Base-by-base conservation (phyloP, 2,329 filamentous ascomycete species). In the Colletotrichum melonis region DNA sequence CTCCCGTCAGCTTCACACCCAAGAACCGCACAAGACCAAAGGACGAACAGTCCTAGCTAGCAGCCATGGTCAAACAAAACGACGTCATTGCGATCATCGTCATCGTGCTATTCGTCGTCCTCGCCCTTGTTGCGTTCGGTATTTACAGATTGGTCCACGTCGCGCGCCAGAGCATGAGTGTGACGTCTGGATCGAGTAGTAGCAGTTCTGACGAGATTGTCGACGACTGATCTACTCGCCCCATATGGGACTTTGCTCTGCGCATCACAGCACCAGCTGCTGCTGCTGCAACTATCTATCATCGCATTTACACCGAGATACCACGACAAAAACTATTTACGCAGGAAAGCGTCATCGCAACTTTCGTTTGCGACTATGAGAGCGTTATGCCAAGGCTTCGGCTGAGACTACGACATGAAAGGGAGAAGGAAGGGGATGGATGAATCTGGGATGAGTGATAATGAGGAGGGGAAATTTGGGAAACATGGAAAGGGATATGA, bases 41-140 rank as follows among this genome's bases (percentile, higher is more conserved):
- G 19, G 16, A 49, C 16, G 16, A 19, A 9, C 42, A n/a, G 19
- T 49, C 42, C 19, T 49, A 71, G 52, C 62, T 71, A 75, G 75
- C 81, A 79, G 80, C 76, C 76, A 91, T 89, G 87, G 84, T 87
- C 78, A 89, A 92, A 81, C 83, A 88, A 84, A 92, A 92, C 88
- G 88, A 92, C 82, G 88, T 89, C 78, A 92, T 92, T 81, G 91
- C 91, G 77, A 86, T 92, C 81, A 92, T 92, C 80, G 88, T 92
- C 82, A 92, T 92, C 81, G 81, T 92, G 69, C 87, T 92, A 77
- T 92, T 92, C 83, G 80, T 90, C 78, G 82, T 92, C 62, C 87
- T 92, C 60, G 89, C 89, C 67, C 83, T 84, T 72, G 89, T 92
- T 68, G 87, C 88, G 8, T 92, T 92, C 77, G 91, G 89, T 74